Evolutionary conservation across 495 filamentous ascomycete genomes (phyloP), one percentile per base, ranked within the genome.

Genomic region (Hypoxylon lenormandii): DNA sequence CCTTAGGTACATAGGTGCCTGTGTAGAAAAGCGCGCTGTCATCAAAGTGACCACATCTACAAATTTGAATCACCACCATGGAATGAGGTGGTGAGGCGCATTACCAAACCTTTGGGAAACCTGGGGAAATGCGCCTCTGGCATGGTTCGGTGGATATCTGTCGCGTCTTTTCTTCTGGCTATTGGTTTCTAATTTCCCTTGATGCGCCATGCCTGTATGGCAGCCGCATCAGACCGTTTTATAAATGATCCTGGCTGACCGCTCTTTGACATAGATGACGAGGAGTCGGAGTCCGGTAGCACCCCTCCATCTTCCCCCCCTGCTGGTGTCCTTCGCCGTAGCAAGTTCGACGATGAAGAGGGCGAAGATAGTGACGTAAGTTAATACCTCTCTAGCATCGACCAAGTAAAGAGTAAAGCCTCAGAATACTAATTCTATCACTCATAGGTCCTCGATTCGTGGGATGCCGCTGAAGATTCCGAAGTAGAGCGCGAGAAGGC

Each of bases 381-480:
- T 78, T 19, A 4, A 6, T 6, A 26, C 22, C 16, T 54, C 12
- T 10, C 13, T 13, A 8, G 13, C 0, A 21, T 15, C 13, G 37
- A 4, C 28, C 15, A 6, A 21, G 21, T 59, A 13, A 46, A 37
- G 46, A 3, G 30, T 51, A 26, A 18, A 58, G 8, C 18, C 40
- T 54, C 40, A 28, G 30, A 11, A 51, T 54, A 52, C 26, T 69
- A 21, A 64, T 46, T 26, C 19, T 51, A 19, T 62, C 38, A 10
- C 13, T 55, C 21, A 2, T 48, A 97, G 91, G 92, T 97, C 59
- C 86, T 97, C 60, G 96, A 99, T 46, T 94, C 92, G 18, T 99
- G 96, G 96, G 93, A 97, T 70, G 94, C 92, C 40, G 95, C 91
- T 60, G 95, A 97, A 73, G 96, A 99, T 81, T 96, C 92, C 51